Percentiles rank a stretch among this genome's conserved stretches.
phyloP scores from a whole-genome alignment of 2,329 filamentous ascomycete species.

The Xylariaceae sp. region DNA sequence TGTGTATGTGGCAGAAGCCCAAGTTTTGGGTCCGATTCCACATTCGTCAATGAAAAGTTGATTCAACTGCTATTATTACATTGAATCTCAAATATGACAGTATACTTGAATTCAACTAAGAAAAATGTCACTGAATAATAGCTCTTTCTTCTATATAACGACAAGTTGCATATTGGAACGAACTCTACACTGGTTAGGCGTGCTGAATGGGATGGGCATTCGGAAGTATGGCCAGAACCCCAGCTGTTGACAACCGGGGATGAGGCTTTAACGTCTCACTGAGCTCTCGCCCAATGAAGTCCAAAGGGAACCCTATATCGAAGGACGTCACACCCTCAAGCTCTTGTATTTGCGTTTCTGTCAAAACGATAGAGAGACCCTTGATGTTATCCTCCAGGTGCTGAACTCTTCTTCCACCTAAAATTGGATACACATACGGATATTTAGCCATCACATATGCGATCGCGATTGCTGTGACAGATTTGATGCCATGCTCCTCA shows the following conservation, averaged over 20 bases:
- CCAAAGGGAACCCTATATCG: constrained; percentile 51
- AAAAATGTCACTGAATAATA: too few species aligned
- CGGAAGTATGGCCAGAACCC: constrained; percentile 6
- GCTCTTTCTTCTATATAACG: too few species aligned
- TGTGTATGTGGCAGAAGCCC: constrained; percentile 4
- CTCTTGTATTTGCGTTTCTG: constrained; percentile 44
- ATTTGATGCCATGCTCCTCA: constrained; percentile 46
- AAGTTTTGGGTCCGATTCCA: constrained; percentile 1
- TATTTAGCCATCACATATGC: constrained; percentile 47
- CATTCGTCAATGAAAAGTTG: not conserved
- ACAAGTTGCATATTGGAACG: too few species aligned
- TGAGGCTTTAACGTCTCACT: constrained; percentile 4
- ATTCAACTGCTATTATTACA: too few species aligned
- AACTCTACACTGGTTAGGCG: too few species aligned
- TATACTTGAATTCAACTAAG: too few species aligned
- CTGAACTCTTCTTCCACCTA: constrained; percentile 48
- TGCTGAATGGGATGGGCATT: constrained; percentile 5
- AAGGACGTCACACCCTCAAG: constrained; percentile 50
- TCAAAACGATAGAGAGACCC: constrained; percentile 45
- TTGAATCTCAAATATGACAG: too few species aligned
- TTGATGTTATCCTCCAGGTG: constrained; percentile 51
- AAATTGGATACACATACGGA: constrained; percentile 46
- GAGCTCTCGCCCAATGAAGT: constrained; percentile 34
- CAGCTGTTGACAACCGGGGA: constrained; percentile 1
- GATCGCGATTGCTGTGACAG: constrained; percentile 54